phyloP scores from a whole-genome alignment of 1,284 basidiomycete genomes.

The Moesziomyces sp. region DNA sequence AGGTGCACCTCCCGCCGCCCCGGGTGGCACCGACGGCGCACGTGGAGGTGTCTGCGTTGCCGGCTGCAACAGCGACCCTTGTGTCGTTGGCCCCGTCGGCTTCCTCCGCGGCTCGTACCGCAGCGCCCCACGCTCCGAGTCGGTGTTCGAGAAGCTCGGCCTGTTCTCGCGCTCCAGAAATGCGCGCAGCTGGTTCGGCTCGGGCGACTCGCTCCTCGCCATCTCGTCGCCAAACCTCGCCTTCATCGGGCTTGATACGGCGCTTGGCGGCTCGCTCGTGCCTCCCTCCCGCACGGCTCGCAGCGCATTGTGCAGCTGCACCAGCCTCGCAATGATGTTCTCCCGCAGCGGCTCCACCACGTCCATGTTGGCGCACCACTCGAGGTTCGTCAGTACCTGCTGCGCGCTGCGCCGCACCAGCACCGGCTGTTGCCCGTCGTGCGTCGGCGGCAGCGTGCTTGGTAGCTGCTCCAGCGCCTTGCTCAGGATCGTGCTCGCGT shows the following conservation, averaged over 20 bases:
- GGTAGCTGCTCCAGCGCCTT: conserved; percentile 49
- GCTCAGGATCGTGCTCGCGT: conserved; percentile 50
- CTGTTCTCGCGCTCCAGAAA: conserved; percentile 26
- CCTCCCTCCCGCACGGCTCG: background rate
- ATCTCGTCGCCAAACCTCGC: conserved; percentile 9
- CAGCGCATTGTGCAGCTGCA: conserved; percentile 33
- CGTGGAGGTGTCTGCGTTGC: conserved; percentile 36
- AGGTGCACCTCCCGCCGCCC: conserved; percentile 7
- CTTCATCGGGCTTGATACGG: conserved; percentile 16
- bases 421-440: conserved; percentile 31
- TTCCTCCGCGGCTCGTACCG: conserved; percentile 40
- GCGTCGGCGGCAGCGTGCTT: conserved; percentile 25
- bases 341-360: conserved; percentile 42
- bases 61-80: conserved; percentile 10
- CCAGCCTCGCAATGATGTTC: conserved; percentile 34
- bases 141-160: conserved; percentile 27
- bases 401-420: conserved; percentile 39
- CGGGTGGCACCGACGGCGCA: conserved; percentile 25
- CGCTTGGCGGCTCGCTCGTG: conserved; percentile 13
- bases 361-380: conserved; percentile 52
- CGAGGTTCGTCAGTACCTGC: conserved; percentile 47
- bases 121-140: conserved; percentile 17
- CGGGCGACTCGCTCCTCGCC: conserved; percentile 30
- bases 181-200: conserved; percentile 23
- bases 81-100: conserved; percentile 15